Evolutionary conservation across 2,329 filamentous ascomycete genomes (phyloP).

Genomic region (Pestalotiopsis sp.): DNA sequence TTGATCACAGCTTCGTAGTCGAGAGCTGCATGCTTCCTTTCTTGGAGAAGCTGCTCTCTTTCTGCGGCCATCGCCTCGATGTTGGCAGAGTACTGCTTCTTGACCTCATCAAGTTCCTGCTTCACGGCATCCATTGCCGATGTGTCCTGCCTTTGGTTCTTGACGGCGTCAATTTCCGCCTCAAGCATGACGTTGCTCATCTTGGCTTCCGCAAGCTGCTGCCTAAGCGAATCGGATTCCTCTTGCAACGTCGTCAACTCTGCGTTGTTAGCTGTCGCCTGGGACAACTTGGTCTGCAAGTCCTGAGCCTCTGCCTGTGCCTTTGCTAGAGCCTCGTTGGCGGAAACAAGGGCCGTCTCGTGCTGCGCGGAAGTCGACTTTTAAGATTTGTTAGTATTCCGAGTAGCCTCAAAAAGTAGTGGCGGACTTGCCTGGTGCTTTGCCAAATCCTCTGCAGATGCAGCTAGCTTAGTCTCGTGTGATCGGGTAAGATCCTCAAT

Average conservation of each 20-base stretch:
- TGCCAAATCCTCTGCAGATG: slow-evolving; percentile 29
- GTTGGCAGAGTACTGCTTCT: slow-evolving; percentile 48
- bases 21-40: slow-evolving; percentile 10
- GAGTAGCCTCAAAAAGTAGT: neutral
- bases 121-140: slow-evolving; percentile 55
- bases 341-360: slow-evolving; percentile 37
- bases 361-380: slow-evolving; percentile 32
- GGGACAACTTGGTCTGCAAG: slow-evolving; percentile 37
- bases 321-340: slow-evolving; percentile 33
- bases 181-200: slow-evolving; percentile 61
- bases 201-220: slow-evolving; percentile 60
- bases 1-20: slow-evolving; percentile 31
- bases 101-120: slow-evolving; percentile 50
- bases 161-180: slow-evolving; percentile 62
- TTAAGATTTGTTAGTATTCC: neutral
- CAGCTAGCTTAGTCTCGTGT: slow-evolving; percentile 33
- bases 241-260: slow-evolving; percentile 47
- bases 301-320: slow-evolving; percentile 28
- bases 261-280: slow-evolving; percentile 35
- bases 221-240: slow-evolving; percentile 52
- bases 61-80: slow-evolving; percentile 40
- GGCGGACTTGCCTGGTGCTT: slow-evolving; percentile 25
- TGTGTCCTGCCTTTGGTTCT: slow-evolving; percentile 59
- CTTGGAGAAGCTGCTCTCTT: slow-evolving; percentile 33
- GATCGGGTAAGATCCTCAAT: slow-evolving; percentile 47